A percentile compares a stretch with the other conserved stretches of the same genome.
Evolutionary conservation across 371 early-diverging fungal genomes (phyloP).

Genomic region (Syncephalastrum monosporum): DNA sequence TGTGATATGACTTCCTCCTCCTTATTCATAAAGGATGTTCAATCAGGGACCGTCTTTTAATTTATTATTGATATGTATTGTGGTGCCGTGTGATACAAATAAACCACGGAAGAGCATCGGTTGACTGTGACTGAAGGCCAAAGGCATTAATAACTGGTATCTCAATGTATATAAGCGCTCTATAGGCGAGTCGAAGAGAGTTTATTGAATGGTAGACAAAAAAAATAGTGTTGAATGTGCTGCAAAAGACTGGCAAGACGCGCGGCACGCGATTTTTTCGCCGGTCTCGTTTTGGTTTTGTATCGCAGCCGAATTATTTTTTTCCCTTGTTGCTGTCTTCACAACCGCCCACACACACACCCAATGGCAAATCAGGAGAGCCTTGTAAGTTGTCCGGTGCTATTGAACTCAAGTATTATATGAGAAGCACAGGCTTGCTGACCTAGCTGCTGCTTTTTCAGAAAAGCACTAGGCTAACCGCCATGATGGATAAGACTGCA

Average conservation of each 20-base stretch:
- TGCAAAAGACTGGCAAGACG: background rate
- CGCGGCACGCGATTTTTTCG: background rate
- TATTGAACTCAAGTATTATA: background rate
- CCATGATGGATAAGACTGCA: constrained; percentile 1
- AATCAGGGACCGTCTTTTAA: too few species aligned
- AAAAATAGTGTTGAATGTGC: background rate
- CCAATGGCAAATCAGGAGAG: background rate
- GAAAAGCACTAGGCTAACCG: background rate
- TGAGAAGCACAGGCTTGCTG: too few species aligned
- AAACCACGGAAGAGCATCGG: too few species aligned
- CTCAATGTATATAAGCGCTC: background rate
- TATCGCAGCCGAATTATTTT: constrained; percentile 3
- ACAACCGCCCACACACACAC: background rate
- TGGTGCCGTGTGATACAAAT: too few species aligned
- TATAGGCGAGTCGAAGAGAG: background rate
- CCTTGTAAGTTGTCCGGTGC: background rate
- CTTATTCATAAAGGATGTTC: too few species aligned
- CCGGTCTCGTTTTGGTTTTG: constrained; percentile 3
- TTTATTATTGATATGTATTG: too few species aligned
- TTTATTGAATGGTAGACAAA: background rate
- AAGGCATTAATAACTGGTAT: background rate
- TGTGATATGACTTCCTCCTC: too few species aligned
- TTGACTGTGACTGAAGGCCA: background rate
- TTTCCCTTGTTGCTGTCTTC: constrained; percentile 2
- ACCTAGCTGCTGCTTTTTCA: too few species aligned